Evolutionary conservation across 2,329 filamentous ascomycete species (phyloP).

Genomic region (Colletotrichum orchidophilum): DNA sequence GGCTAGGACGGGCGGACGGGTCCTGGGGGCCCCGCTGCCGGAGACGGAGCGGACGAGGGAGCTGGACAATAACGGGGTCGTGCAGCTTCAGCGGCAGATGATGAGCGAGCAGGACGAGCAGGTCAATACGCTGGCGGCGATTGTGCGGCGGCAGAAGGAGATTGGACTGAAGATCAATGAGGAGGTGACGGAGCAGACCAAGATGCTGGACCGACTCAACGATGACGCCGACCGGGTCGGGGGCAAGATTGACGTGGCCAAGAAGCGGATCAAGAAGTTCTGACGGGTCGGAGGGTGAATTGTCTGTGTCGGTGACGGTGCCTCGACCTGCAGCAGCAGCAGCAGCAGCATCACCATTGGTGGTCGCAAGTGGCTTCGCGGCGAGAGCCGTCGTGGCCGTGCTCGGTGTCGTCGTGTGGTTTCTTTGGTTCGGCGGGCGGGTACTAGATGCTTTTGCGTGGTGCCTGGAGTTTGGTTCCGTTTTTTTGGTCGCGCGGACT

Average conservation of each 20-base stretch:
- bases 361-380: slow-evolving; percentile 9
- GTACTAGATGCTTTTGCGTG: slow-evolving; percentile 35
- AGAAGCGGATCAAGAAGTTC: slow-evolving; percentile 75
- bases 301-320: background rate
- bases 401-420: slow-evolving; percentile 44
- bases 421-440: slow-evolving; percentile 40
- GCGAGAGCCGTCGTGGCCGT: slow-evolving; percentile 41
- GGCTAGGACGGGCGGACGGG: slow-evolving; percentile 62
- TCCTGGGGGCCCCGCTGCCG: slow-evolving; percentile 75
- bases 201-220: slow-evolving; percentile 74
- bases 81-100: slow-evolving; percentile 78
- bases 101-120: slow-evolving; percentile 81
- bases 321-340: background rate
- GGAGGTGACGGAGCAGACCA: slow-evolving; percentile 77
- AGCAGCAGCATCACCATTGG: background rate
- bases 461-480: slow-evolving; percentile 33
- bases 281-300: slow-evolving; percentile 43
- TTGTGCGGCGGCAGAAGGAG: slow-evolving; percentile 78
- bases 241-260: slow-evolving; percentile 78
- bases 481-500: slow-evolving; percentile 16
- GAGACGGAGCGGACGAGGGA: slow-evolving; percentile 83
- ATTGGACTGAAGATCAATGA: slow-evolving; percentile 81
- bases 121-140: slow-evolving; percentile 72
- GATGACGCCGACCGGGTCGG: slow-evolving; percentile 72
- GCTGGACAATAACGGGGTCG: slow-evolving; percentile 77